Base-by-base conservation (phyloP, 169 alveolate species). In the Theileria luwenshuni region DNA sequence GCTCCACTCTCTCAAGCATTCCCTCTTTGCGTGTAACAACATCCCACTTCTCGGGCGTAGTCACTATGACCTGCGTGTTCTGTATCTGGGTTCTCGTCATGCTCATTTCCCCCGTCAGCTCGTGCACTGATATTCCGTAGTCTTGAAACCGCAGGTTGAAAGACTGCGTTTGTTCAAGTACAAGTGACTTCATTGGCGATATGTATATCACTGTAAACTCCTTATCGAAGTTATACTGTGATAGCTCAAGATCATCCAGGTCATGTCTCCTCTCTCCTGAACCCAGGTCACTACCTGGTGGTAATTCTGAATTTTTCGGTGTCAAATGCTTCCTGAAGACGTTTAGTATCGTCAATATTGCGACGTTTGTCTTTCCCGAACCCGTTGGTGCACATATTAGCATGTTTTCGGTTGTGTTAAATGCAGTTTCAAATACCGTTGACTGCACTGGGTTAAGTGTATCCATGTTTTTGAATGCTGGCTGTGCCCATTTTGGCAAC, bases 381-480 rank as follows among this genome's bases (percentile, higher is more conserved):
- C 99, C 99, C 1, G 99, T 98, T 10, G 99, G 99, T 23, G 99
- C 99, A 76, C 99, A 97, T 7, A 98, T 93, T 45, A 98, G 85
- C 93, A 98, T 62, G 87, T 98, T 98, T 74, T 97, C 99, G 71
- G 95, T 94, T 28, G 86, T 86, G 59, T 92, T 84, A 73, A 96
- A 95, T 1, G 99, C 99, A 15, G 91, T 86, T 8, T 95, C 92
- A 73, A 81, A 95, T 13, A 98, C 98, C 56, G 86, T 85, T 25
- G 98, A 92, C 84, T 98, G 98, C 74, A 98, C 95, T 23, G 96
- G 94, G 79, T 98, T 98, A 58, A 95, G 86, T 47, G 86, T 64
- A 10, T 83, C 88, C 83, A 93, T 61, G 38, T 76, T 75, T 70
- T 92, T 81, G 85, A 98, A 98, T 35, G 98, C 97, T 13, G 90